Evolutionary conservation across 2,329 filamentous ascomycete genomes (phyloP).

Genomic region (Sarocladium brachiariae): DNA sequence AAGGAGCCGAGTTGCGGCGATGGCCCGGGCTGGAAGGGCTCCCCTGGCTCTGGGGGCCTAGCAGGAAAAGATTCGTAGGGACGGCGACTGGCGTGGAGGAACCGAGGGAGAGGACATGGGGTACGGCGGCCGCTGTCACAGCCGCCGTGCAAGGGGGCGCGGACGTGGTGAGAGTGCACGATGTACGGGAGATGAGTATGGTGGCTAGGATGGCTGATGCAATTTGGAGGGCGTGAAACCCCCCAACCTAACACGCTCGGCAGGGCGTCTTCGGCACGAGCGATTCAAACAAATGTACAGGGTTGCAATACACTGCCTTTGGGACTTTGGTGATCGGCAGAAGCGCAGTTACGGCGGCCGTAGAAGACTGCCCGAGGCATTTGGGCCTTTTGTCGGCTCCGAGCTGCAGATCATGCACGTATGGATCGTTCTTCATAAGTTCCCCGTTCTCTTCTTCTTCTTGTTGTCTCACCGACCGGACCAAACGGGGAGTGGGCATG

Average conservation of each 20-base stretch:
- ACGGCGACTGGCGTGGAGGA: slow-evolving; percentile 68
- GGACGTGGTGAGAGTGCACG: slow-evolving; percentile 88
- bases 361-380: no score
- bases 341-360: background rate
- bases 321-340: background rate
- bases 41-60: slow-evolving; percentile 85
- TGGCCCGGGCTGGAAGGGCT: slow-evolving; percentile 61
- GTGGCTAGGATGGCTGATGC: slow-evolving; percentile 86
- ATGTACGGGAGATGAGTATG: slow-evolving; percentile 77
- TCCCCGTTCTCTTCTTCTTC: no score
- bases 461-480: no score
- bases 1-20: slow-evolving; percentile 55
- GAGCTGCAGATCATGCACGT: no score
- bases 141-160: slow-evolving; percentile 82
- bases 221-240: slow-evolving; percentile 66
- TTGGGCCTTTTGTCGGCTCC: no score
- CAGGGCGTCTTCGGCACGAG: no score
- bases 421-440: no score
- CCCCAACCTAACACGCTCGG: no score
- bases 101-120: slow-evolving; percentile 67
- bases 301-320: no score
- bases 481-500: no score
- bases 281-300: no score
- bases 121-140: slow-evolving; percentile 81
- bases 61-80: slow-evolving; percentile 85